A percentile compares a stretch with the other conserved stretches of the same genome.
These are phyloP conservation scores for Cyberlindnera xylosilytica DNA, from an alignment of 805 yeast species.

Conservation along the genomic window DNA sequence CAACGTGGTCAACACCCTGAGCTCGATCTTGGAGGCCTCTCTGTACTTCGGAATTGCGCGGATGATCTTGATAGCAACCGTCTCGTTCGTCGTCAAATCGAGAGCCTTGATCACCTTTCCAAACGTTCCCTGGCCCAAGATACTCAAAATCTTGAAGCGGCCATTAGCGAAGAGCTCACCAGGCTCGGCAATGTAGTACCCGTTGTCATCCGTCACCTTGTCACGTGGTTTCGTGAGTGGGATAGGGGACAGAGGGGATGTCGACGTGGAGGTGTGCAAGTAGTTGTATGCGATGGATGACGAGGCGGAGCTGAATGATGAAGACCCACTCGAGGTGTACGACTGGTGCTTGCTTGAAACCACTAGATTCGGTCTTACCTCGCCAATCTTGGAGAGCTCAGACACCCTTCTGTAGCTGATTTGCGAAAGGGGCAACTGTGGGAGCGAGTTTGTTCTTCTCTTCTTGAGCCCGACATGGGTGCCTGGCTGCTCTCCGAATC, in stretches of 20 bases:
- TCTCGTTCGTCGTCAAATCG: conserved; percentile 52
- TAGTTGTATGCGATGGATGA: conserved; percentile 9
- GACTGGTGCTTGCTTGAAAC: conserved; percentile 5
- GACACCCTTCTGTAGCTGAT: conserved; percentile 38
- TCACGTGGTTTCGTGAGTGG: conserved; percentile 11
- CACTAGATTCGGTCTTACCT: conserved; percentile 35
- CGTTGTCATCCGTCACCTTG: conserved; percentile 40
- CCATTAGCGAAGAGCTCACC: conserved; percentile 66
- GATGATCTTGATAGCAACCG: conserved; percentile 88
- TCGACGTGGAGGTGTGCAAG: conserved; percentile 5
- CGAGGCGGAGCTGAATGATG: conserved; percentile 7
- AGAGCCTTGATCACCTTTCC: conserved; percentile 86
- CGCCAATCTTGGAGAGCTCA: conserved; percentile 38
- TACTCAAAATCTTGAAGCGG: conserved; percentile 60
- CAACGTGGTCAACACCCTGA: conserved; percentile 74
- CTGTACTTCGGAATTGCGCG: conserved; percentile 90
- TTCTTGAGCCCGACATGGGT: conserved; percentile 34
- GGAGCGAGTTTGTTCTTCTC: conserved; percentile 50
- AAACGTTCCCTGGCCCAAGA: conserved; percentile 90
- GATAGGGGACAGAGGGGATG: conserved; percentile 22
- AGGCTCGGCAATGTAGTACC: conserved; percentile 63
- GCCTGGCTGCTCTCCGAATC: not conserved
- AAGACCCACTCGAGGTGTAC: conserved; percentile 6
- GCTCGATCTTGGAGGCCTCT: conserved; percentile 92
- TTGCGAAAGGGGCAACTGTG: conserved; percentile 49